These are phyloP conservation scores for Calonectria honghensis DNA, from an alignment of 2,329 filamentous ascomycete genomes.

Conservation along the genomic window DNA sequence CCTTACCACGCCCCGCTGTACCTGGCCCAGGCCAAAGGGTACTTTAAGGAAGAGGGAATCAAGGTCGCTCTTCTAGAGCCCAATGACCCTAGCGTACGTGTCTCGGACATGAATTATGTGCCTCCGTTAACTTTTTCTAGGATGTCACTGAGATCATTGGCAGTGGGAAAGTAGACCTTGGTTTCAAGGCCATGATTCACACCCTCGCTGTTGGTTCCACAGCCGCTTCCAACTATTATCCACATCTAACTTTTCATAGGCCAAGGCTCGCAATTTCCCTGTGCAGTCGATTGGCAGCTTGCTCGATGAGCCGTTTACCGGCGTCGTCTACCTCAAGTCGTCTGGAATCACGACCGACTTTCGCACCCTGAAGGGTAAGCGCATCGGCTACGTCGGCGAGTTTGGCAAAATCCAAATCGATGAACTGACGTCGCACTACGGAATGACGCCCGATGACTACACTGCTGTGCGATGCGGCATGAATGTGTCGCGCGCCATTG, in stretches of 20 bases:
- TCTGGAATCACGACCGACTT: conserved; percentile 86
- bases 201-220: conserved; percentile 77
- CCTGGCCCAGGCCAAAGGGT: conserved; percentile 84
- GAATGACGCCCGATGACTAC: conserved; percentile 83
- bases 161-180: conserved; percentile 83
- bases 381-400: conserved; percentile 87
- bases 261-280: conserved; percentile 84
- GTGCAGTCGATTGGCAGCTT: conserved; percentile 83
- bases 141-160: conserved; percentile 90
- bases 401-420: conserved; percentile 91
- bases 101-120: too few species aligned
- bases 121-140: conserved; percentile 56
- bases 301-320: conserved; percentile 87
- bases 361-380: conserved; percentile 83
- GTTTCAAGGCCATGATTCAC: conserved; percentile 91
- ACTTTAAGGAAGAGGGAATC: conserved; percentile 84
- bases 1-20: conserved; percentile 88
- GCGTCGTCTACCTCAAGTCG: conserved; percentile 84
- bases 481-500: conserved; percentile 87
- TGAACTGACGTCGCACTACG: conserved; percentile 86
- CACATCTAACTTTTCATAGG: conserved; percentile 63
- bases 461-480: conserved; percentile 86
- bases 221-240: background rate
- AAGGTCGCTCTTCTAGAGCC: conserved; percentile 86
- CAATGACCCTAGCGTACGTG: conserved; percentile 82